A percentile compares a stretch with the other conserved stretches of the same genome.
These are phyloP conservation scores for Arachis stenosperma DNA, from an alignment of 306 rosid species.

Conservation along the genomic window DNA sequence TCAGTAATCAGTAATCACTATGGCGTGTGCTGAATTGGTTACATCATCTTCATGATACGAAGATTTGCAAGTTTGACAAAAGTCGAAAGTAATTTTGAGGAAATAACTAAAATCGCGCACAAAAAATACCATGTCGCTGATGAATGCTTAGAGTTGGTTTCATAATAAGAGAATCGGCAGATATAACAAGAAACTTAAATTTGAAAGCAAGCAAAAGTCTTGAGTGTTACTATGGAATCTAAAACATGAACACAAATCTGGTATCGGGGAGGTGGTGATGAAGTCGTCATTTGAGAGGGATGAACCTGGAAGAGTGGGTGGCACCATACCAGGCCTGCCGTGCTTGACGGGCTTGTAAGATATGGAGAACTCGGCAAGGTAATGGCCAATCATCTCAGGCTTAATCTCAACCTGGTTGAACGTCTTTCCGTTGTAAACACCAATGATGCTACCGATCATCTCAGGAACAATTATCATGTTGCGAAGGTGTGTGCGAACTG, in stretches of 20 bases:
- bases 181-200: too few species aligned
- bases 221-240: not conserved
- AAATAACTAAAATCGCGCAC: too few species aligned
- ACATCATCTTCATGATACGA: too few species aligned
- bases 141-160: too few species aligned
- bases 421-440: slow-evolving; percentile 94
- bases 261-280: too few species aligned
- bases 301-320: slow-evolving; percentile 96
- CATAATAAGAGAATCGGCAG: too few species aligned
- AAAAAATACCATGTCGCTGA: too few species aligned
- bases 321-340: slow-evolving; percentile 99
- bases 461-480: slow-evolving; percentile 93
- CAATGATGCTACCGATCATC: slow-evolving; percentile 90
- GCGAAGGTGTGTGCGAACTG: slow-evolving; percentile 89
- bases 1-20: too few species aligned
- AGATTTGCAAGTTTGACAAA: too few species aligned
- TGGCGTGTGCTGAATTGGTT: too few species aligned
- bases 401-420: slow-evolving; percentile 93
- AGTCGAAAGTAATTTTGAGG: too few species aligned
- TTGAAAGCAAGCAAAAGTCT: too few species aligned
- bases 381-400: slow-evolving; percentile 92
- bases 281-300: slow-evolving; percentile 75
- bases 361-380: slow-evolving; percentile 89
- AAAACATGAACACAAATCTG: slow-evolving; percentile 43
- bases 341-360: slow-evolving; percentile 98